Base-by-base conservation (phyloP, 176 grass and related monocot species). In the Oryza longistaminata region DNA sequence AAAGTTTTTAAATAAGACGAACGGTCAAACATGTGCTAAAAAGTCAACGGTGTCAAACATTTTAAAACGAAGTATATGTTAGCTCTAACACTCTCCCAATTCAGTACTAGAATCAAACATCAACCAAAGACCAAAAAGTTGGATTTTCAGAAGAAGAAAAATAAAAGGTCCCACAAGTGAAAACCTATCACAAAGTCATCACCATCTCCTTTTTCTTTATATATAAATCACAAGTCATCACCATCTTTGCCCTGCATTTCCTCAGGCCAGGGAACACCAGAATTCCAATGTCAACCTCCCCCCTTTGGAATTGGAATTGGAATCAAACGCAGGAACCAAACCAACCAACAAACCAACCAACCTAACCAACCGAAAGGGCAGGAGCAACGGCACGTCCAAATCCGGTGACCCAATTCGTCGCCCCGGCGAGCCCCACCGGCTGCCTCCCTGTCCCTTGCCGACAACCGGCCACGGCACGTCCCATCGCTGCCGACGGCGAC, bases 391-490 rank as follows among this genome's bases (percentile, higher is more conserved):
- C 53, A 58, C 53, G 53, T 58, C 53, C 58, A 60, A 61, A 61
- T 44, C 37, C 68, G 34, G 4, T 19, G 29, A 50, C 17, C 39
- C 79, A 24, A 35, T 19, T 53, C 17, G 79, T 87, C 81, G 35
- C 46, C 76, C 75, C 61, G 11, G 73, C 78, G 55, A 77, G 86
- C 67, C 86, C 91, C 93, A 89, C 64, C 70, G 65, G 37, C 4
- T 85, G 79, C 79, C 86, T 15, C 75, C 21, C 88, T 90, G 90
- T 80, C 79, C 58, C 85, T 85, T 93, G 83, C 93, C 88, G 94
- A 93, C 94, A 93, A 9, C 44, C 53, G 79, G 34, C 3, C n/a
- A 46, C 46, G 83, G 73, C 48, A 86, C 68, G 29, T 67, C 65
- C 64, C 88, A 7, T 74, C 60, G 70, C 71, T 52, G 71, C 69